Evolutionary conservation across 768 basidiomycete genomes (phyloP), one percentile per base, ranked within the genome.

Genomic region (Dentipellis fragilis): DNA sequence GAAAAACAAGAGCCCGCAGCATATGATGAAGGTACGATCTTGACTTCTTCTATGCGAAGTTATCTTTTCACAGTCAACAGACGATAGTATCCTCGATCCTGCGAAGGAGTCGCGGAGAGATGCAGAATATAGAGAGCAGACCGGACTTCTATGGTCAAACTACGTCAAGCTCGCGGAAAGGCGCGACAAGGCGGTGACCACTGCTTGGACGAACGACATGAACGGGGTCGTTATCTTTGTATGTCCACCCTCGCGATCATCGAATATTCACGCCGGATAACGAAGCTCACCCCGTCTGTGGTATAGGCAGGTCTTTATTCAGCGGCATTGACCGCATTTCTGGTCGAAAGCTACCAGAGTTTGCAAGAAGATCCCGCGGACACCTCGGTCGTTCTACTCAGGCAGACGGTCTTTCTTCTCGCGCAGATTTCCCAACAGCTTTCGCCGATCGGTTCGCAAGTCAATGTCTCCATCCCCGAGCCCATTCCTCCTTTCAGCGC

Each of bases 121-220:
- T 6, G 29, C 29, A n/a, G 58, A 59, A 29, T 69, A 70, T 54
- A 68, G 69, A 58, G 71, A 72, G 40, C 70, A 71, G n/a, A 71
- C 72, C 0, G 67, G 67, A 35, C 67, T 65, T 29, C 65, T 75
- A 34, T 74, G 73, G 74, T 68, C 69, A 3, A 61, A 69, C 5
- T 75, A 72, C 57, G 58, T 71, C 34, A 63, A 64, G 11, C 65
- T 68, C 47, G 71, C 71, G 2, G 68, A 70, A 54, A 68, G 65
- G 50, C 58, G 69, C 36, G 69, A 73, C 53, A 62, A 58, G 51
- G 60, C 62, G 34, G 60, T 71, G 49, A 67, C 67, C 2, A 64
- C 67, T 56, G 66, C 68, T 37, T 74, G 72, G 73, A 74, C 71
- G 57, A 67, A 67, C 6, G 72, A 72, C 38, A 73, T 74, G 73